Evolutionary conservation across 139 green algal species (phyloP), one percentile per base, ranked within the genome.

Genomic region (Picochlorum sp.): DNA sequence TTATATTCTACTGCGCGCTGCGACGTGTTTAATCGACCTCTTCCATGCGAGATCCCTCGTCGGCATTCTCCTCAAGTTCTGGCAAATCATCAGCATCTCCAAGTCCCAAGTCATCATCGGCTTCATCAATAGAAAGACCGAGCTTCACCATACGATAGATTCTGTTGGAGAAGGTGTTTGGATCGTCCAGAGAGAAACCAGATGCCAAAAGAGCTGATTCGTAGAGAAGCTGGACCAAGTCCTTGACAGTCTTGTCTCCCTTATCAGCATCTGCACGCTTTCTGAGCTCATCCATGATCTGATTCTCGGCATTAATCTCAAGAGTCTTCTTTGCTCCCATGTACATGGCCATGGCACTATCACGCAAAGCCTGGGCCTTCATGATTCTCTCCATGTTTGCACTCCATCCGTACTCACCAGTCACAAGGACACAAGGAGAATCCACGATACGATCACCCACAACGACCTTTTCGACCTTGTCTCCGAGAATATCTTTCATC

Each of bases 311-410:
- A 83, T 99, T 99, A 83, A 99, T 92, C 84, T 99, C 94, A 49
- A 99, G 73, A 34, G 94, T 98, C 88, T 99, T 99, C 90, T 98
- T 98, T 69, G 57, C 82, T 47, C 78, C 85, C 94, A 99, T 99
- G 91, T 99, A 99, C 20, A 77, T 76, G 26, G 78, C 80, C 94
- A 98, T 97, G 76, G 70, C 85, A 82, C 84, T 91, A 78, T 99
- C 94, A 18, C 94, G 81, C 67, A 99, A 81, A 9, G 94, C 94
- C 73, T 88, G 93, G 10, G 94, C 94, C 86, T 97, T 98, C 94
- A 99, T 99, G 84, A 99, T 99, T 61, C 94, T 85, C 87, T 99
- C 94, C 94, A 99, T 98, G 89, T 99, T 99, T 56, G 94, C 94
- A 44, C 62, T 85, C 94, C 94, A 99, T 64, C 94, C 94, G 71